These are phyloP conservation scores for Coemansia sp. DNA, from an alignment of 371 early-diverging fungal species.

Conservation along the genomic window DNA sequence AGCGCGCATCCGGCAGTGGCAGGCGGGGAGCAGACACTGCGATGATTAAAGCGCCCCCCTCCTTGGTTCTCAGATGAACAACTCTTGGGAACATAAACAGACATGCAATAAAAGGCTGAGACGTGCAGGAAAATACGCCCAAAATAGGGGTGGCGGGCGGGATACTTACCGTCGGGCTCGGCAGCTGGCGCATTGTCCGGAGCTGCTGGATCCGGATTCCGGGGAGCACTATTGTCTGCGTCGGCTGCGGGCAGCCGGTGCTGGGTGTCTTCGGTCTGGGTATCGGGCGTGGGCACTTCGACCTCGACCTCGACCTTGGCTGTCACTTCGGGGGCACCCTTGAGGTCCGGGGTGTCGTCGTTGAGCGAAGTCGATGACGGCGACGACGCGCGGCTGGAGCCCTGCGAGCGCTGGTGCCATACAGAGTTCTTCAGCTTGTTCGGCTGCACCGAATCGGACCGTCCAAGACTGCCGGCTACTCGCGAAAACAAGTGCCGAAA, in stretches of 20 bases:
- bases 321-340: conserved; percentile 7
- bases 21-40: no score
- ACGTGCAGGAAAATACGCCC: neutral
- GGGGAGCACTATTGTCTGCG: conserved; percentile 9
- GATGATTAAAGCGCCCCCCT: conserved; percentile 1
- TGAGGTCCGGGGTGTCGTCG: conserved; percentile 8
- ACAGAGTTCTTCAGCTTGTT: conserved; percentile 38
- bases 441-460: conserved; percentile 28
- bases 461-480: conserved; percentile 47
- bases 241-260: neutral
- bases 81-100: neutral
- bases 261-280: conserved; percentile 13
- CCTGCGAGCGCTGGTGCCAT: conserved; percentile 38
- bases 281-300: conserved; percentile 5
- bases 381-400: conserved; percentile 38
- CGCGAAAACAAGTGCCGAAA: conserved; percentile 31
- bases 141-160: neutral
- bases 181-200: conserved; percentile 10
- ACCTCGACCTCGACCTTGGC: conserved; percentile 19
- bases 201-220: conserved; percentile 22
- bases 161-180: conserved; percentile 7
- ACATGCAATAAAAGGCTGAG: neutral
- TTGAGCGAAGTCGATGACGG: conserved; percentile 16
- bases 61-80: neutral
- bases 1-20: no score